A percentile compares a stretch with the other conserved stretches of the same genome.
These are phyloP conservation scores for Furcasterigmium sp. DNA, from an alignment of 2,329 filamentous ascomycete species.

Conservation along the genomic window DNA sequence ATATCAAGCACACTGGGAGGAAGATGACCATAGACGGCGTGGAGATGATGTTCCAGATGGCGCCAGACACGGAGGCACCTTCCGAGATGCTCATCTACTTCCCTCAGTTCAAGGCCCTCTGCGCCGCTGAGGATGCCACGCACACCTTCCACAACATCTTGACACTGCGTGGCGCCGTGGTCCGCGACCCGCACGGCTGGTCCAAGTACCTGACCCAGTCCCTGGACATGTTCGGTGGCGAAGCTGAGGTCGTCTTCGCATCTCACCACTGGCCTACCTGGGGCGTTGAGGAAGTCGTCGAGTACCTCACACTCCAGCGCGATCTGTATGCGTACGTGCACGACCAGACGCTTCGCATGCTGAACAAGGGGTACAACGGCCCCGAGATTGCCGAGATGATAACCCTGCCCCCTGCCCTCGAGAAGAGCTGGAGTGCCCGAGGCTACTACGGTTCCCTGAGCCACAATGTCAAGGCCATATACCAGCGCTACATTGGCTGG, in stretches of 20 bases:
- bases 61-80: slow-evolving; percentile 34
- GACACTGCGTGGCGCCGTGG: slow-evolving; percentile 30
- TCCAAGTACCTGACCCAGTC: slow-evolving; percentile 29
- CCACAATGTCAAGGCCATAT: slow-evolving; percentile 29
- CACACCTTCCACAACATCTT: slow-evolving; percentile 35
- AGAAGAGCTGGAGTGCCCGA: slow-evolving; percentile 21
- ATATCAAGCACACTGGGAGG: slow-evolving; percentile 25
- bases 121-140: slow-evolving; percentile 30
- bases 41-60: slow-evolving; percentile 32
- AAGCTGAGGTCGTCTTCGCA: slow-evolving; percentile 27
- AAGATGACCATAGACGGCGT: slow-evolving; percentile 26
- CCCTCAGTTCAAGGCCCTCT: slow-evolving; percentile 28
- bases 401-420: slow-evolving; percentile 23
- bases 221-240: slow-evolving; percentile 24
- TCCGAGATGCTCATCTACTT: slow-evolving; percentile 36
- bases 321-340: slow-evolving; percentile 33
- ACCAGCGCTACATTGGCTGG: slow-evolving; percentile 16
- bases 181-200: slow-evolving; percentile 34
- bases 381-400: slow-evolving; percentile 33
- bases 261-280: slow-evolving; percentile 38
- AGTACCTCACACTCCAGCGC: slow-evolving; percentile 25
- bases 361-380: slow-evolving; percentile 29
- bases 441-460: slow-evolving; percentile 30
- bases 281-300: slow-evolving; percentile 19
- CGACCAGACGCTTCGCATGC: slow-evolving; percentile 30